A percentile compares a stretch with the other conserved stretches of the same genome.
phyloP scores from a whole-genome alignment of 1,284 basidiomycete genomes.

The Pseudozyma thailandica region DNA sequence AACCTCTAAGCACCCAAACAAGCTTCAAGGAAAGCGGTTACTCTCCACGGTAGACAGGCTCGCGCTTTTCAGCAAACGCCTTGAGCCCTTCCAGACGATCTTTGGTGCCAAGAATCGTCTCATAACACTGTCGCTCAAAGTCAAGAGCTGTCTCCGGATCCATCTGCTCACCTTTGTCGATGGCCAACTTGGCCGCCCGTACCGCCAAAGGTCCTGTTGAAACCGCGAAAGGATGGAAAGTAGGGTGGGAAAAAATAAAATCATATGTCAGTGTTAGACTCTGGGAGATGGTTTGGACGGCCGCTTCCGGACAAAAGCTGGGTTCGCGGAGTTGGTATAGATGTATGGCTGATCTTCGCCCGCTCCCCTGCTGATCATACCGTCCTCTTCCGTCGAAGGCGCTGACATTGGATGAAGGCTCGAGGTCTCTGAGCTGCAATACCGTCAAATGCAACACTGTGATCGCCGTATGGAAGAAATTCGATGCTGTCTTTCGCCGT shows the following conservation, averaged over 20 bases:
- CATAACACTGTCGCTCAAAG: conserved; percentile 87
- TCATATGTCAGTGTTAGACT: conserved; percentile 13
- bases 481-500: too few relatives aligned
- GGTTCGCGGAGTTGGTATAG: conserved; percentile 15
- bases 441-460: too few relatives aligned
- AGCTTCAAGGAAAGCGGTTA: too few relatives aligned
- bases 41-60: conserved; percentile 83
- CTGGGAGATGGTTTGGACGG: background rate
- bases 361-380: background rate
- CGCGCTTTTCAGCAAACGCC: conserved; percentile 89
- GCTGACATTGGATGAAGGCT: too few relatives aligned
- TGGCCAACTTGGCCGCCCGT: conserved; percentile 86
- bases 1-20: too few relatives aligned
- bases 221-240: background rate
- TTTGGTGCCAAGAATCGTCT: conserved; percentile 79
- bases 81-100: conserved; percentile 86
- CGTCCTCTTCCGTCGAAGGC: conserved; percentile 1
- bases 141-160: conserved; percentile 77
- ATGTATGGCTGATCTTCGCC: too few relatives aligned
- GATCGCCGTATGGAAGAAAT: too few relatives aligned
- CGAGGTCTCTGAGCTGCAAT: conserved; percentile 9
- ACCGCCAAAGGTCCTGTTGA: conserved; percentile 84
- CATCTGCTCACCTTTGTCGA: conserved; percentile 81
- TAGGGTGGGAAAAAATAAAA: background rate
- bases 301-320: conserved; percentile 11